Evolutionary conservation across 306 rosid genomes (phyloP).

Genomic region (Fragaria vesca): DNA sequence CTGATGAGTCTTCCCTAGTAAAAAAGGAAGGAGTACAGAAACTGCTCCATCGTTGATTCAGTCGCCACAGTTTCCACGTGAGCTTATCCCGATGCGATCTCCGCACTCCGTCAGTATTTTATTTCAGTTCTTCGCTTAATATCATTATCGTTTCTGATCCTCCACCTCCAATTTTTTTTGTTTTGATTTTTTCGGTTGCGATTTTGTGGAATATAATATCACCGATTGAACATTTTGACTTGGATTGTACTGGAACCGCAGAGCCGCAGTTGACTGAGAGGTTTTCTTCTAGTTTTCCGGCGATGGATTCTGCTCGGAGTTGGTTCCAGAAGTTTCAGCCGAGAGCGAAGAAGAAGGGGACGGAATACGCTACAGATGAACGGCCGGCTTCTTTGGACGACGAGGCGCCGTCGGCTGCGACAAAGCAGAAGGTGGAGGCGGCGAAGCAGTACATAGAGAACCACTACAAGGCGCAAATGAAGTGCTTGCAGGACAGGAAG

Average conservation of each 20-base stretch:
- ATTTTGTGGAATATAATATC: not conserved
- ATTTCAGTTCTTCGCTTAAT: not conserved
- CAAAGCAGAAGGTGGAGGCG: conserved; percentile 72
- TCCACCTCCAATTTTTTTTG: not conserved
- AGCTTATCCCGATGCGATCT: conserved; percentile 20
- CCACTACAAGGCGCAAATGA: conserved; percentile 82
- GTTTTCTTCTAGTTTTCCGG: not conserved
- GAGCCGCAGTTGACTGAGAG: conserved; percentile 23
- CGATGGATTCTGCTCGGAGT: conserved; percentile 58
- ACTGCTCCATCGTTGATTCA: not conserved
- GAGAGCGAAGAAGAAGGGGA: conserved; percentile 32
- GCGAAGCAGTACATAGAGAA: conserved; percentile 89
- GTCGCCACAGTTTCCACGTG: not conserved
- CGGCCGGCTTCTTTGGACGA: conserved; percentile 21
- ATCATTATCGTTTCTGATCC: not conserved
- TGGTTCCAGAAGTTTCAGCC: conserved; percentile 56
- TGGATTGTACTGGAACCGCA: not conserved
- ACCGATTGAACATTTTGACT: conserved; percentile 6
- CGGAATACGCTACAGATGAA: conserved; percentile 22
- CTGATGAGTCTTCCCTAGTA: not conserved
- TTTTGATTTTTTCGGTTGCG: not conserved
- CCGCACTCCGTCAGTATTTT: conserved; percentile 3
- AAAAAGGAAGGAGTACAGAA: conserved; percentile 19
- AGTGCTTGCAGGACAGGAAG: conserved; percentile 77
- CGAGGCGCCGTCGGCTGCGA: conserved; percentile 54